These are phyloP conservation scores for Aphanomyces stellatus DNA, from an alignment of 352 stramenopile genomes.

Conservation along the genomic window DNA sequence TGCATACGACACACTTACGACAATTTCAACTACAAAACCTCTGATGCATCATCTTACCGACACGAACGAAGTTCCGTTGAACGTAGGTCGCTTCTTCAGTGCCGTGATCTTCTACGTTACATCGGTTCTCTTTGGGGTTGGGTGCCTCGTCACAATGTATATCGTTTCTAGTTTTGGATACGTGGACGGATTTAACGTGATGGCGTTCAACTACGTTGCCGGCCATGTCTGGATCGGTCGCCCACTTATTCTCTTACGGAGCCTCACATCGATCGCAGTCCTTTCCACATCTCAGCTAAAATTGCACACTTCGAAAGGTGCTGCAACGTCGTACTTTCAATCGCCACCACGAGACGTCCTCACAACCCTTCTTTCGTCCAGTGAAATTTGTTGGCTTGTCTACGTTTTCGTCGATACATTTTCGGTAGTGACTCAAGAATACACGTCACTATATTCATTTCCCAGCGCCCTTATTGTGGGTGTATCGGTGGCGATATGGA, in stretches of 20 bases:
- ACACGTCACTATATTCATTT: background rate
- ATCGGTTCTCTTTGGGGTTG: background rate
- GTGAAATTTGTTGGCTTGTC: constrained; percentile 6
- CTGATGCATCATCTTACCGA: background rate
- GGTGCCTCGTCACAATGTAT: background rate
- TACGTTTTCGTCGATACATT: constrained; percentile 9
- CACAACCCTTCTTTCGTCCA: background rate
- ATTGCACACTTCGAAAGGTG: background rate
- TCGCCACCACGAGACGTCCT: background rate
- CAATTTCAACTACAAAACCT: background rate
- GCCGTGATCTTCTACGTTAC: background rate
- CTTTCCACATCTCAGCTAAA: background rate
- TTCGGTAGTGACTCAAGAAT: background rate
- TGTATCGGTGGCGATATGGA: background rate
- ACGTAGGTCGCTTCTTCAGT: constrained; percentile 3
- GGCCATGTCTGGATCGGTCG: constrained; percentile 12
- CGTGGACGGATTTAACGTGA: background rate
- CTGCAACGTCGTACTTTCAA: background rate
- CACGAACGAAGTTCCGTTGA: constrained; percentile 2
- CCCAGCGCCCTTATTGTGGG: background rate
- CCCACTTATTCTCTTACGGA: background rate
- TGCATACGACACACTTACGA: background rate
- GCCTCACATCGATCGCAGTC: background rate
- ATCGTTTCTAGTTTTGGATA: background rate
- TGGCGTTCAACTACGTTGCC: background rate